Percentiles rank a stretch among this genome's conserved stretches.
phyloP scores from a whole-genome alignment of 306 rosid genomes.

The Notholithocarpus densiflorus region DNA sequence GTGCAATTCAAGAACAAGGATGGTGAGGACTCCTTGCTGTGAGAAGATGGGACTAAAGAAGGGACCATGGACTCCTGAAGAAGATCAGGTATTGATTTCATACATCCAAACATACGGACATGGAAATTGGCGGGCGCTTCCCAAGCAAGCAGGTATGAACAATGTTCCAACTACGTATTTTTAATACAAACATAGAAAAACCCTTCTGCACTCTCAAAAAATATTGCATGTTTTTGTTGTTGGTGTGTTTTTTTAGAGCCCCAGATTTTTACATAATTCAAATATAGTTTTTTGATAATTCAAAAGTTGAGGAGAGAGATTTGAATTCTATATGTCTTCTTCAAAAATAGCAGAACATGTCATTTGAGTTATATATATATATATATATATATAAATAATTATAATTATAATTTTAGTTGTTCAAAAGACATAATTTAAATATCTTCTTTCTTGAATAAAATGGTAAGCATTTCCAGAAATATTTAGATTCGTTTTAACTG shows the following conservation, averaged over 20 bases:
- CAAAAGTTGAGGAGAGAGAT: too few species aligned
- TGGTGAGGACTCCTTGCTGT: slow-evolving; percentile 97
- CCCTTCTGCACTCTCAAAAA: too few species aligned
- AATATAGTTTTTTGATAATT: too few species aligned
- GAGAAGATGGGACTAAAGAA: slow-evolving; percentile 86
- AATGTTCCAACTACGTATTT: background rate
- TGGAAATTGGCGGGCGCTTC: slow-evolving; percentile 96
- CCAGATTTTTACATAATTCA: too few species aligned
- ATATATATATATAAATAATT: too few species aligned
- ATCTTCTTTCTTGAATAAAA: background rate
- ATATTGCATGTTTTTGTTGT: too few species aligned
- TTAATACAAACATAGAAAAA: background rate
- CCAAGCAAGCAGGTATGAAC: slow-evolving; percentile 73
- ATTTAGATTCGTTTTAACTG: background rate
- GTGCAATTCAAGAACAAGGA: slow-evolving; percentile 9
- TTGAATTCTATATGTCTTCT: too few species aligned
- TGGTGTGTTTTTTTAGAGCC: too few species aligned
- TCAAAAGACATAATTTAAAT: background rate
- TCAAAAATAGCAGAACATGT: too few species aligned
- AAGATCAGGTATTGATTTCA: slow-evolving; percentile 65
- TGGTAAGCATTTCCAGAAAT: background rate
- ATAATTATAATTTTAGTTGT: background rate
- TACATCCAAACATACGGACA: slow-evolving; percentile 66
- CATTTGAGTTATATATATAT: too few species aligned
- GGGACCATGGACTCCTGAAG: slow-evolving; percentile 91